Conservation (phyloP, 2,329 filamentous ascomycete species). For the Aulographum hederae region DNA sequence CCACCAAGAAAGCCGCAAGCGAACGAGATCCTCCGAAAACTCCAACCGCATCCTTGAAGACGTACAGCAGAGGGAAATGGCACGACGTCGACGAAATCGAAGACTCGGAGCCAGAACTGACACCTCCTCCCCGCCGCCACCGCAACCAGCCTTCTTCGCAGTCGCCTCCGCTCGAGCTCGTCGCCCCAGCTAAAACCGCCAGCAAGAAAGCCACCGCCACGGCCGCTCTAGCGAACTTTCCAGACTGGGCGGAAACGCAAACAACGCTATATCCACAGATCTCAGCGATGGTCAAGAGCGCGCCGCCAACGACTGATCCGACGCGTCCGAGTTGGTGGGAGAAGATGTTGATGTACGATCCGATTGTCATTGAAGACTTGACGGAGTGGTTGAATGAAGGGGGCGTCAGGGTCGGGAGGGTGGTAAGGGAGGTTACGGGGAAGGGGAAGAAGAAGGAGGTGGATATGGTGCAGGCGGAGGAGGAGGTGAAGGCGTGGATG, state of each 20-base stretch:
- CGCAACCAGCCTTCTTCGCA: background rate
- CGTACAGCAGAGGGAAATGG: too few relatives aligned
- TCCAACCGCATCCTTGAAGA: too few relatives aligned
- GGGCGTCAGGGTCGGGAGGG: slow-evolving; percentile 23
- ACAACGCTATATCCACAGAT: slow-evolving; percentile 27
- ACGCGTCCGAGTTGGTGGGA: slow-evolving; percentile 57
- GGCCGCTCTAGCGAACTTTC: background rate
- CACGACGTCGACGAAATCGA: slow-evolving; percentile 22
- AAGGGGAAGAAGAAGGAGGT: slow-evolving; percentile 5
- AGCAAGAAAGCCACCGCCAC: background rate
- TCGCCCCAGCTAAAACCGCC: background rate
- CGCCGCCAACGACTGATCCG: slow-evolving; percentile 21
- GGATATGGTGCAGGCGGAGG: slow-evolving; percentile 21
- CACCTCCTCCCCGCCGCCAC: slow-evolving; percentile 15
- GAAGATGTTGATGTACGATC: slow-evolving; percentile 86
- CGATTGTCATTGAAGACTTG: slow-evolving; percentile 74
- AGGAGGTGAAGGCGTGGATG: slow-evolving; percentile 44
- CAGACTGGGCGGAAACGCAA: background rate
- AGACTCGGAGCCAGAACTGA: slow-evolving; percentile 20
- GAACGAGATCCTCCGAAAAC: too few relatives aligned
- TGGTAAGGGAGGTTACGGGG: slow-evolving; percentile 2
- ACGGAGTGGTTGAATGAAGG: slow-evolving; percentile 57
- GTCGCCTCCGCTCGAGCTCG: background rate
- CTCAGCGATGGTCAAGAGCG: slow-evolving; percentile 26
- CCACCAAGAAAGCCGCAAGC: too few relatives aligned